Conservation (phyloP, 768 basidiomycete species). For the Pleurotus citrinopileatus region DNA sequence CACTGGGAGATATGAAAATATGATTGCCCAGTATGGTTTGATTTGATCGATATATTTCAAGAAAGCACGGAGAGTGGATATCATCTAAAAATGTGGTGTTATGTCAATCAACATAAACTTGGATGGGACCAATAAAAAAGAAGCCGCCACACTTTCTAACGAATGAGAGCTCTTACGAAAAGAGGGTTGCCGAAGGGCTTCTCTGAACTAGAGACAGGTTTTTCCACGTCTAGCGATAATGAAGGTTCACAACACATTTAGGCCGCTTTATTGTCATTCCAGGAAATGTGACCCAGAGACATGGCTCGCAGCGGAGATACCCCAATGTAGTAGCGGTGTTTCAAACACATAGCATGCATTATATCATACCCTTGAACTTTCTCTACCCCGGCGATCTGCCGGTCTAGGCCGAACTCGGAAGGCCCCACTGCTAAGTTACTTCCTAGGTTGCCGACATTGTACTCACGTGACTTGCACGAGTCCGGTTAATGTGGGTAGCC, state of each 20-base stretch:
- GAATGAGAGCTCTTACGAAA: not conserved
- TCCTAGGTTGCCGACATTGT: slow-evolving; percentile 1
- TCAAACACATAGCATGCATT: not conserved
- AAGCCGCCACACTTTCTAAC: not conserved
- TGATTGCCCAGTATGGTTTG: slow-evolving; percentile 19
- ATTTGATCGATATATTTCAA: slow-evolving; percentile 16
- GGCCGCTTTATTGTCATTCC: not conserved
- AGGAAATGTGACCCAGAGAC: slow-evolving; percentile 1
- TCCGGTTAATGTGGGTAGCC: not conserved
- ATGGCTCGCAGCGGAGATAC: not conserved
- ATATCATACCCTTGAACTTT: slow-evolving; percentile 4
- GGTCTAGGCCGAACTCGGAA: not conserved
- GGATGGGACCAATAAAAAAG: not conserved
- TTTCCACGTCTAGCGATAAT: not conserved
- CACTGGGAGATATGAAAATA: slow-evolving; percentile 11
- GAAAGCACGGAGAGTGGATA: not conserved
- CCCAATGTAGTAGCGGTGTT: not conserved
- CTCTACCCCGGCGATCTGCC: slow-evolving; percentile 3
- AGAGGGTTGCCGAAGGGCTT: slow-evolving; percentile 3
- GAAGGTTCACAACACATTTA: not conserved
- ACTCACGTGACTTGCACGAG: not conserved
- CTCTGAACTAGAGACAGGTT: not conserved
- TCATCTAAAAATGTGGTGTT: not conserved
- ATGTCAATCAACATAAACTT: not conserved
- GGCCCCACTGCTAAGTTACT: slow-evolving; percentile 3